These are phyloP conservation scores for Ascoidea rubescens DNA, from an alignment of 805 yeast genomes.

Conservation along the genomic window DNA sequence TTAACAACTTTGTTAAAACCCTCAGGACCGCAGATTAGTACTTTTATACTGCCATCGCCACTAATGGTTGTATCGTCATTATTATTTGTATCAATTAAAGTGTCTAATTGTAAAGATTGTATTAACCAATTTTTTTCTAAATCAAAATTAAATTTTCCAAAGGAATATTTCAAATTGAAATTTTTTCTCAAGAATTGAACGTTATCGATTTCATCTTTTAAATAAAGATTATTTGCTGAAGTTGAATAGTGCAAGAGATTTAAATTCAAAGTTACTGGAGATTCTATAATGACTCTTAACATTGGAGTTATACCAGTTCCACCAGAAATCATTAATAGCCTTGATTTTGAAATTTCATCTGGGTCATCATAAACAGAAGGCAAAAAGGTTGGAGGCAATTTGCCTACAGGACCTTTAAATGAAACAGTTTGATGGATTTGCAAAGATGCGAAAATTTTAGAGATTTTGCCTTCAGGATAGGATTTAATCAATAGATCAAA, in stretches of 20 bases:
- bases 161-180: constrained; percentile 44
- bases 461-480: constrained; percentile 56
- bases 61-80: neutral
- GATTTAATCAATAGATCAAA: constrained; percentile 70
- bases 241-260: constrained; percentile 60
- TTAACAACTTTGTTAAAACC: neutral
- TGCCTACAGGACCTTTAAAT: constrained; percentile 73
- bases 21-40: constrained; percentile 11
- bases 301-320: constrained; percentile 89
- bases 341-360: constrained; percentile 39
- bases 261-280: constrained; percentile 55
- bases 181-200: constrained; percentile 48
- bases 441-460: constrained; percentile 50
- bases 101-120: neutral
- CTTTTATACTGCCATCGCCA: constrained; percentile 24
- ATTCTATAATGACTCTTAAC: constrained; percentile 60
- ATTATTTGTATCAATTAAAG: neutral
- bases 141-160: constrained; percentile 48
- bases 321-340: constrained; percentile 63
- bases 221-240: constrained; percentile 61
- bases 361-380: constrained; percentile 8
- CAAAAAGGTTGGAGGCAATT: constrained; percentile 35
- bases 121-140: too few relatives aligned
- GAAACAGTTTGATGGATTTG: constrained; percentile 51
- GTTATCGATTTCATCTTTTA: constrained; percentile 62